phyloP scores from a whole-genome alignment of 2,329 filamentous ascomycete genomes.

The Nothopassalora personata region DNA sequence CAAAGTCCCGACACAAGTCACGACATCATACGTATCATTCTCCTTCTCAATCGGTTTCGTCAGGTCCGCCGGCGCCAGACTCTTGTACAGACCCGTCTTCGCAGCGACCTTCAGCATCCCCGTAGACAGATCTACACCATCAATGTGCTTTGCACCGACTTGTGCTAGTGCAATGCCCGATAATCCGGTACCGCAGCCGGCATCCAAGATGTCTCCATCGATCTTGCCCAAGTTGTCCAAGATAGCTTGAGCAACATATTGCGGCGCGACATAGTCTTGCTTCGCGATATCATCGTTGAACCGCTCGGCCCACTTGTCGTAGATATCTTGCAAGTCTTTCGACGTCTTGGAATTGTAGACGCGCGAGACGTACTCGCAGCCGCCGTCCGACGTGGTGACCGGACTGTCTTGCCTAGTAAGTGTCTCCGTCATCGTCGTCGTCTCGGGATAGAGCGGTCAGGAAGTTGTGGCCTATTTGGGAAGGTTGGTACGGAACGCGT shows the following conservation, averaged over 20 bases:
- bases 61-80: conserved; percentile 44
- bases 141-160: conserved; percentile 42
- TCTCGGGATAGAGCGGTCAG: not conserved
- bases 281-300: conserved; percentile 41
- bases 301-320: conserved; percentile 44
- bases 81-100: conserved; percentile 44
- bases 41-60: conserved; percentile 39
- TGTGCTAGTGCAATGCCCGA: conserved; percentile 46
- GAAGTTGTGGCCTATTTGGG: not conserved
- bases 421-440: not conserved
- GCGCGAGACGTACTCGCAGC: not conserved
- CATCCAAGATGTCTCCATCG: conserved; percentile 39
- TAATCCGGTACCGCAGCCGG: conserved; percentile 53
- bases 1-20: conserved; percentile 51
- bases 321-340: conserved; percentile 31
- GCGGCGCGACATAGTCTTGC: conserved; percentile 40
- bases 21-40: conserved; percentile 44
- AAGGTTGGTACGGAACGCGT: not conserved
- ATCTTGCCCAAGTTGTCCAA: conserved; percentile 10
- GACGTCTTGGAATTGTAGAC: conserved; percentile 7
- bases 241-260: conserved; percentile 11
- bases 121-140: conserved; percentile 49
- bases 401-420: not conserved
- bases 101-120: conserved; percentile 50
- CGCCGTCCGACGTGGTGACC: not conserved